Evolutionary conservation across 805 yeast species (phyloP).

Genomic region (Kazachstania taianensis): DNA sequence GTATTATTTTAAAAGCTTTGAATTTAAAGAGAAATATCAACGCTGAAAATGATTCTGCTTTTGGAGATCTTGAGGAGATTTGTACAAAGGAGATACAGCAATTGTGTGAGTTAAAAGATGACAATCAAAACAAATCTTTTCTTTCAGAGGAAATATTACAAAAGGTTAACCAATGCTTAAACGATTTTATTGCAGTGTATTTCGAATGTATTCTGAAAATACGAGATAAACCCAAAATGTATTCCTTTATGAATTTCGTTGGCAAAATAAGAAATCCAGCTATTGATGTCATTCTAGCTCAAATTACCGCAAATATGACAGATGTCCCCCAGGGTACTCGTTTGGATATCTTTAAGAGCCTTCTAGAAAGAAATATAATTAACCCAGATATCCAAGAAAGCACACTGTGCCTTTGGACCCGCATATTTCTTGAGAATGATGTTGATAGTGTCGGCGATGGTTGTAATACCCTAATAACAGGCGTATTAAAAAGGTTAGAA

Average conservation of each 20-base stretch:
- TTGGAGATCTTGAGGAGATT: too few species aligned
- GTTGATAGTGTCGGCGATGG: too few species aligned
- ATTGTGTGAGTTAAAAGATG: constrained; percentile 4
- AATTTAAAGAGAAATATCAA: background rate
- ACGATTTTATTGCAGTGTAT: constrained; percentile 16
- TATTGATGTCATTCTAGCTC: too few species aligned
- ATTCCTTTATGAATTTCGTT: too few species aligned
- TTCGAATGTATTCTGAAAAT: constrained; percentile 20
- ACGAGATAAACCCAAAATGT: constrained; percentile 17
- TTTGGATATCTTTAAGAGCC: too few species aligned
- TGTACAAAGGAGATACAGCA: too few species aligned
- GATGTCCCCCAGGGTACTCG: too few species aligned
- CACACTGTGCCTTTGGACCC: constrained; percentile 24
- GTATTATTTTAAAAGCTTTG: constrained; percentile 5
- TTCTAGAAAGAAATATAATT: constrained; percentile 19
- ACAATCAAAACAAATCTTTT: constrained; percentile 1
- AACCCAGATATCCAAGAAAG: constrained; percentile 7
- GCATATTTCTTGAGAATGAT: constrained; percentile 15
- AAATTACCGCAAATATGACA: too few species aligned
- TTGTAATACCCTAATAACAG: too few species aligned
- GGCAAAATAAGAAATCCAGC: too few species aligned
- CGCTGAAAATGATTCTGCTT: too few species aligned
- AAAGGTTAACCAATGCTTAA: constrained; percentile 14
- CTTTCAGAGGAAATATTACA: background rate
- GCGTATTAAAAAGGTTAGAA: too few species aligned